Evolutionary conservation across 2,329 filamentous ascomycete species (phyloP), one percentile per base, ranked within the genome.

Genomic region (Aspergillus puulaauensis): DNA sequence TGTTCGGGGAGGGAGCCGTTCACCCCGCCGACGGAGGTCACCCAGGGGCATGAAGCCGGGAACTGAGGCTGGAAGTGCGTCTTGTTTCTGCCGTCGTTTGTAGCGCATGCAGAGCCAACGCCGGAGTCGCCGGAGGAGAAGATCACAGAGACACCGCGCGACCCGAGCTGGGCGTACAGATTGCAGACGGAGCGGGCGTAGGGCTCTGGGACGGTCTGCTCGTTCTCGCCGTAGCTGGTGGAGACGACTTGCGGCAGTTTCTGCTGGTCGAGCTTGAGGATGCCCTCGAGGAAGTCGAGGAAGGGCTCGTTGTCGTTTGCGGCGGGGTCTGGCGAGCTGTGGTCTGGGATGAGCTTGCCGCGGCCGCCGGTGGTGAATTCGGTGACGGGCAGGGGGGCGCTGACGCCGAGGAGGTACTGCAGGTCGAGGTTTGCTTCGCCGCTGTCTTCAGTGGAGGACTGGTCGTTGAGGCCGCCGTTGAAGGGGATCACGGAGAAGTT

Each of bases 351-450:
- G 7, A 82, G 71, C 3, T 67, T 62, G 12, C 76, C 79, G 39
- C 76, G 77, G n/a, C 77, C 77, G 35, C 75, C 75, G 33, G 78
- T 80, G 67, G 75, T 80, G 66, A 74, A 82, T 60, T 80, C 80
- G 9, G 73, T 77, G 12, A 77, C 75, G 2, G 76, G 74, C 15
- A 80, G 64, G 0, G 79, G 78, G 11, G 75, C 64, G 56, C 76
- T 74, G 14, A 82, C 61, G 31, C 78, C 77, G 43, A 78, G 61
- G 4, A 80, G 80, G 59, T 81, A 81, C 63, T 82, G 78, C 39
- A 79, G 72, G 58, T 83, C 80, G 17, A 82, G 71, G 62, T 82
- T 81, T 52, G 79, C 80, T 63, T 82, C 80, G 15, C 75, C 73
- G 60, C 76, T 78, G 61, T 77, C 73, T 11, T 68, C 61, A 2